Base-by-base conservation (phyloP, 2,329 filamentous ascomycete species). In the Kalmusia sp. region DNA sequence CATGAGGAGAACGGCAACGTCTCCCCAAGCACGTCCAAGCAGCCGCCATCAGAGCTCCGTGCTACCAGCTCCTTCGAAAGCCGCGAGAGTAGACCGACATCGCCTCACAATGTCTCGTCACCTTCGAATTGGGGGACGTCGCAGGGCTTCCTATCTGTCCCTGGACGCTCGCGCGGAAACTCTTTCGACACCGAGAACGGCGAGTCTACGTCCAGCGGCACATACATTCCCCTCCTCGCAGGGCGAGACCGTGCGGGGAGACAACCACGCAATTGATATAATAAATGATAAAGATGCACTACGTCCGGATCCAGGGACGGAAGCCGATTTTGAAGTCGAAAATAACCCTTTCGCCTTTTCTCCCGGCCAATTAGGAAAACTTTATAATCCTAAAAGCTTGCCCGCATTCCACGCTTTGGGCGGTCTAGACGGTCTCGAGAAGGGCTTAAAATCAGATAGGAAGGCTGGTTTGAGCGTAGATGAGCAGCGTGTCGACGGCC, bases 271-370 rank as follows among this genome's bases (percentile, higher is more conserved):
- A 15, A 73, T 79, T 58, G 76, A 82, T 52, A 81, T 91, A 31
- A 83, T 87, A 64, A 84, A 84, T 38, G 87, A 90, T 58, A 76
- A 84, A 38, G 83, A 88, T 57, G 91, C 91, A 0, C 77, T 96
- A 56, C 85, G 82, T 44, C 90, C 92, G 0, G 91, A 96, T 68
- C 88, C 86, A 1, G 88, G 87, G 6, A 90, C 87, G 47, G 90
- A 93, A 70, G 80, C 77, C 15, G 90, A 93, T 57, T 96, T 96
- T 64, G 65, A 84, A 37, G 82, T 93, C 9, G 82, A 88, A 5
- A 67, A 73, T 49, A 96, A 95, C 70, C 88, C 89, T 0, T 96
- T 96, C 67, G 92, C 91, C 14, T 96, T 92, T 70, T 86, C 87
- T 2, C 87, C 87, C 9, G 92, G 93, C 12, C 88, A 96, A 68